These are phyloP conservation scores for Sporothrix pseudoabietina DNA, from an alignment of 2,329 filamentous ascomycete species.

Conservation along the genomic window DNA sequence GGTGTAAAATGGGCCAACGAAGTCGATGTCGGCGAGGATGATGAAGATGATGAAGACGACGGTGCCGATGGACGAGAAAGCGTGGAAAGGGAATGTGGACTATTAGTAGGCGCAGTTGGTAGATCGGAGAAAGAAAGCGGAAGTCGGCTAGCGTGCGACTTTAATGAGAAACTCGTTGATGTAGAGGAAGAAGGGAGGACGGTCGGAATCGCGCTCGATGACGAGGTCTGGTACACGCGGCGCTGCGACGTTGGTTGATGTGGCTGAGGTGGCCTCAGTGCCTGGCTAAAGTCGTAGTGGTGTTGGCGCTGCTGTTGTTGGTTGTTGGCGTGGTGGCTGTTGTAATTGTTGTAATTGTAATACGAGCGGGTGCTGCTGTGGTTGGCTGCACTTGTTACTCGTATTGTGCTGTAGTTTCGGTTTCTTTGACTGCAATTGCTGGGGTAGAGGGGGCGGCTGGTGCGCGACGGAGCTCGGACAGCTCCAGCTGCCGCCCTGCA, in stretches of 20 bases:
- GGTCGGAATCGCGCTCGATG: conserved; percentile 32
- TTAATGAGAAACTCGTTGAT: conserved; percentile 22
- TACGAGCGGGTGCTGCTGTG: conserved; percentile 21
- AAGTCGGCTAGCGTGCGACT: conserved; percentile 4
- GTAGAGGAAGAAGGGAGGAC: conserved; percentile 34
- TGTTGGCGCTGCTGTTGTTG: conserved; percentile 18
- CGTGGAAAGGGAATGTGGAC: conserved; percentile 26
- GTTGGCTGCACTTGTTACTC: conserved; percentile 7
- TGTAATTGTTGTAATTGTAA: conserved; percentile 9
- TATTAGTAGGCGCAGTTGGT: not conserved
- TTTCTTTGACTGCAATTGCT: conserved; percentile 9
- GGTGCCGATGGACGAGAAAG: conserved; percentile 30
- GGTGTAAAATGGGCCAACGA: conserved; percentile 18
- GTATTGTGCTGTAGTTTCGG: conserved; percentile 14
- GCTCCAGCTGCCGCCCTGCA: conserved; percentile 21
- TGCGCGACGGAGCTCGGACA: conserved; percentile 21
- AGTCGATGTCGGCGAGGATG: not conserved
- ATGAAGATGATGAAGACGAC: conserved; percentile 18
- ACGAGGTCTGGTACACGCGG: conserved; percentile 41
- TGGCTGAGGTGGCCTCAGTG: conserved; percentile 43
- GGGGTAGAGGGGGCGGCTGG: conserved; percentile 18
- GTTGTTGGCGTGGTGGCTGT: not conserved
- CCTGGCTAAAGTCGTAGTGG: conserved; percentile 34
- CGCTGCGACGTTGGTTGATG: conserved; percentile 34
- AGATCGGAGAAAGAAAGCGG: conserved; percentile 26